Percentiles rank a stretch among this genome's conserved stretches.
Conservation (phyloP, 2,329 filamentous ascomycete genomes). For the Corniculantispora saksenae region DNA sequence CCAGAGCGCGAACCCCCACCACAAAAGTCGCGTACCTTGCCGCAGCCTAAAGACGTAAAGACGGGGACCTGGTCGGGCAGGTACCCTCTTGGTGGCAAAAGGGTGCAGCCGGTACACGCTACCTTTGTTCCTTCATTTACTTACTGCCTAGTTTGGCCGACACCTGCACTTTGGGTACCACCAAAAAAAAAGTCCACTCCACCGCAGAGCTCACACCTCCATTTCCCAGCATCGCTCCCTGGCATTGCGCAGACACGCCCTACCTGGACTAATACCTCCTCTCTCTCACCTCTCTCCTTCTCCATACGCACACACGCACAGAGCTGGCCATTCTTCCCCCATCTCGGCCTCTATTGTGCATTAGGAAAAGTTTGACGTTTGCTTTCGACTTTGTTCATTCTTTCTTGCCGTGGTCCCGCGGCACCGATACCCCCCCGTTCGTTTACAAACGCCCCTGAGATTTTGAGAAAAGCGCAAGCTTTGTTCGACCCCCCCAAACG, state of each 20-base stretch:
- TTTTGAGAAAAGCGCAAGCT: constrained; percentile 8
- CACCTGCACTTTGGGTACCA: neutral
- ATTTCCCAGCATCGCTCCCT: constrained; percentile 11
- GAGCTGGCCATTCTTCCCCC: neutral
- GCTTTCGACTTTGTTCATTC: neutral
- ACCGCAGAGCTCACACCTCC: constrained; percentile 12
- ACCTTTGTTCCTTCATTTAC: neutral
- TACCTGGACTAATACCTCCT: neutral
- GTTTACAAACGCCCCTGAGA: constrained; percentile 19
- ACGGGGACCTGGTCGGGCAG: neutral
- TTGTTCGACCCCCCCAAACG: constrained; percentile 8
- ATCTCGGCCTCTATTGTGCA: neutral
- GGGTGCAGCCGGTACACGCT: neutral
- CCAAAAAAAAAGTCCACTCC: neutral
- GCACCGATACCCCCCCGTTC: constrained; percentile 17
- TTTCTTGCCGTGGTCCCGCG: constrained; percentile 2
- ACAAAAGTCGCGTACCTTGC: constrained; percentile 19
- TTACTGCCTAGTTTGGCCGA: constrained; percentile 6
- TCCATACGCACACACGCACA: neutral
- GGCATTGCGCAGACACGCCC: constrained; percentile 1
- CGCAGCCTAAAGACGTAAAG: constrained; percentile 15
- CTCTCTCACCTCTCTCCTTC: neutral
- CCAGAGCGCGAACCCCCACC: constrained; percentile 13
- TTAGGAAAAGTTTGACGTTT: neutral
- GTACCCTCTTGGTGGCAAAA: neutral